A percentile compares a stretch with the other conserved stretches of the same genome.
These are phyloP conservation scores for Naganishia randhawae DNA, from an alignment of 768 basidiomycete species.

Conservation along the genomic window DNA sequence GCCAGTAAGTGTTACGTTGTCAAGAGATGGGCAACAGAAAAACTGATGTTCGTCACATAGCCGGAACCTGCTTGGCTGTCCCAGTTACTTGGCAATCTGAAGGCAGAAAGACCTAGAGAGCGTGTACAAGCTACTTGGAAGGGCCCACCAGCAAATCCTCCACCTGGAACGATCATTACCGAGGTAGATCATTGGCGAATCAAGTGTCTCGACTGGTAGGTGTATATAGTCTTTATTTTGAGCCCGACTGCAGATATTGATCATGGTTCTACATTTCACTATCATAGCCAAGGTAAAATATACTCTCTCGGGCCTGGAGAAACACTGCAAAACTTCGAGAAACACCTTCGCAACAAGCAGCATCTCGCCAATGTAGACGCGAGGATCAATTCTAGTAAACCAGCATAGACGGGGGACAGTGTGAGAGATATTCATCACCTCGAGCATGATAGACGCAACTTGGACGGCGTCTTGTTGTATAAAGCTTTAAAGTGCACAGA, in stretches of 20 bases:
- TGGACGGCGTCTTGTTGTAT: neutral
- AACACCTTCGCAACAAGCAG: conserved; percentile 64
- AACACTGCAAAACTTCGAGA: conserved; percentile 82
- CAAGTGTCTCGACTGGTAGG: conserved; percentile 90
- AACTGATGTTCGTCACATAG: neutral
- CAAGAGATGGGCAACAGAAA: neutral
- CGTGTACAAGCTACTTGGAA: conserved; percentile 21
- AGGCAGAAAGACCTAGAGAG: conserved; percentile 9
- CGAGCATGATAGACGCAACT: neutral
- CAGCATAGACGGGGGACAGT: conserved; percentile 1
- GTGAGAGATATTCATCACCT: neutral
- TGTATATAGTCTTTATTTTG: neutral
- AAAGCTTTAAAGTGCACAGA: neutral
- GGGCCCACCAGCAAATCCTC: neutral
- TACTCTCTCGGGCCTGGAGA: conserved; percentile 88
- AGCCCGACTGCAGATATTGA: neutral
- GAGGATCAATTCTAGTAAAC: neutral
- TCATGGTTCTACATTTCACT: neutral
- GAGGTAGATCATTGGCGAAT: conserved; percentile 73
- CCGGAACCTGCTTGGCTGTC: conserved; percentile 25
- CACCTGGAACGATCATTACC: neutral
- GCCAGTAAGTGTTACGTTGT: neutral
- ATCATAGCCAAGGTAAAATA: conserved; percentile 56
- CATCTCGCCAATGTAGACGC: conserved; percentile 46
- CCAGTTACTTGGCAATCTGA: conserved; percentile 8